Evolutionary conservation across 805 yeast genomes (phyloP).

Genomic region (Ogataea degrootiae): DNA sequence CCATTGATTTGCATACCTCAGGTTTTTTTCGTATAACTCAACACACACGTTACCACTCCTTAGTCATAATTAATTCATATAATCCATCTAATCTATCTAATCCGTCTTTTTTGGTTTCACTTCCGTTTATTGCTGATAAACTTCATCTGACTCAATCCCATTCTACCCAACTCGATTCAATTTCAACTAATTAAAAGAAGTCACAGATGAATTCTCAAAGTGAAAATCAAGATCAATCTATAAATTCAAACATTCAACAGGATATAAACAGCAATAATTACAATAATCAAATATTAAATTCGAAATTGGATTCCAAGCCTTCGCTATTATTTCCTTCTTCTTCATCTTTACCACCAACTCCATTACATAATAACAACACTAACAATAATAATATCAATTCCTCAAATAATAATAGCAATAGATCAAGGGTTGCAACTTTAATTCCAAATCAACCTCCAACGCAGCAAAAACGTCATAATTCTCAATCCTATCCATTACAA

Average conservation of each 20-base stretch:
- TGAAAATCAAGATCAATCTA: background rate
- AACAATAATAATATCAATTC: background rate
- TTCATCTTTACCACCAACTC: background rate
- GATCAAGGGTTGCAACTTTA: slow-evolving; percentile 13
- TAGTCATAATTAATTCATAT: no score
- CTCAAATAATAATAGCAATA: background rate
- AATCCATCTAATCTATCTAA: no score
- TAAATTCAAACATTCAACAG: background rate
- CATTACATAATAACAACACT: background rate
- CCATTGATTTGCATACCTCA: no score
- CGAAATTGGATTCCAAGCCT: slow-evolving; percentile 1
- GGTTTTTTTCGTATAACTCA: no score
- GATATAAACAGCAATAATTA: background rate
- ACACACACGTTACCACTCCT: no score
- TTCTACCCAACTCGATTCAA: no score
- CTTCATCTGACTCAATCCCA: no score
- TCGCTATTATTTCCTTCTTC: background rate
- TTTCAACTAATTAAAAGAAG: no score
- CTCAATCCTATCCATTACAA: slow-evolving; percentile 23
- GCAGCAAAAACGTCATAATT: slow-evolving; percentile 28
- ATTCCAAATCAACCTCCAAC: slow-evolving; percentile 17
- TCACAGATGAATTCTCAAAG: slow-evolving; percentile 1
- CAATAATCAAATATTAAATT: background rate
- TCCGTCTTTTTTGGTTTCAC: no score
- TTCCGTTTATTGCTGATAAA: no score